A percentile compares a stretch with the other conserved stretches of the same genome.
Evolutionary conservation across 2,329 filamentous ascomycete species (phyloP).

Genomic region (Dothistroma pini): DNA sequence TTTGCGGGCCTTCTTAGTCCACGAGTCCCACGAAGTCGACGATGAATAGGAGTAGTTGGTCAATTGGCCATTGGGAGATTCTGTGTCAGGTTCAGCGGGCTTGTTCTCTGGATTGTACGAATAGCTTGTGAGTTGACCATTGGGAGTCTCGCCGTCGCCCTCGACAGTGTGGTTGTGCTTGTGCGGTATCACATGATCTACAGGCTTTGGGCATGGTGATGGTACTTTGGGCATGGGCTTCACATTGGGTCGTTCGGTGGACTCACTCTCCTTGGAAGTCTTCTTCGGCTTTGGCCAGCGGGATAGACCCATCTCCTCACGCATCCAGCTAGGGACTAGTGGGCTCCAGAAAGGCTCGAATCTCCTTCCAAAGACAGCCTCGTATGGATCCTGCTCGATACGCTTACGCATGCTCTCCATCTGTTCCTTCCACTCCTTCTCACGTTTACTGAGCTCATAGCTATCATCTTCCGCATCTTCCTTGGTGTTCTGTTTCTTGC

Average conservation of each 20-base stretch:
- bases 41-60: conserved; percentile 27
- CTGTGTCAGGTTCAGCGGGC: conserved; percentile 11
- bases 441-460: conserved; percentile 29
- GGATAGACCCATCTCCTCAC: conserved; percentile 27
- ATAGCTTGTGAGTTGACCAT: conserved; percentile 19
- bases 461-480: conserved; percentile 15
- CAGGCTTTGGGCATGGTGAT: conserved; percentile 7
- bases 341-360: conserved; percentile 36
- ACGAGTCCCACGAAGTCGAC: conserved; percentile 33
- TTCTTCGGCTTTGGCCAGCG: conserved; percentile 18
- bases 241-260: not conserved
- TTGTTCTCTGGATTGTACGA: conserved; percentile 22
- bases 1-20: conserved; percentile 29
- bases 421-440: conserved; percentile 34
- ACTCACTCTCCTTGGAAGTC: conserved; percentile 1
- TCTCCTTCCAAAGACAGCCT: conserved; percentile 42
- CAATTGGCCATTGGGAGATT: conserved; percentile 18
- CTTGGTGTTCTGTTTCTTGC: conserved; percentile 10
- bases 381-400: conserved; percentile 42
- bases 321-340: conserved; percentile 32
- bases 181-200: not conserved
- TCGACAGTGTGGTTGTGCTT: conserved; percentile 7
- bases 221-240: conserved; percentile 7
- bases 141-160: conserved; percentile 6
- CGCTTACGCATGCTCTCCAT: conserved; percentile 34